Percentiles rank a stretch among this genome's conserved stretches.
phyloP scores from a whole-genome alignment of 371 early-diverging fungal species.

The Parasitella parasitica region DNA sequence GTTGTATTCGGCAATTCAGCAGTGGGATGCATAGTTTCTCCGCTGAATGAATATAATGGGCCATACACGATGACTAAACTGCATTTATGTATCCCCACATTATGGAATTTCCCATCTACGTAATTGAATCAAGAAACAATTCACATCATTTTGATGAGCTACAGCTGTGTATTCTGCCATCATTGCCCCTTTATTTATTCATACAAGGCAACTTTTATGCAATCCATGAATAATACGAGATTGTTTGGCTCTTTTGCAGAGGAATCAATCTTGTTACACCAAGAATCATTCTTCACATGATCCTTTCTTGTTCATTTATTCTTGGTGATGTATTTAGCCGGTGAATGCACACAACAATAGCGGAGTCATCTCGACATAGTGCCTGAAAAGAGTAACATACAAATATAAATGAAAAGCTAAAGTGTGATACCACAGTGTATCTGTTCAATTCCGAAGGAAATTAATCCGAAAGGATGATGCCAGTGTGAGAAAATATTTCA shows the following conservation, averaged over 20 bases:
- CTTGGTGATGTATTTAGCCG: background rate
- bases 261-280: background rate
- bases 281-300: background rate
- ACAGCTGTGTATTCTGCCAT: background rate
- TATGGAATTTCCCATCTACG: background rate
- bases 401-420: background rate
- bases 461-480: background rate
- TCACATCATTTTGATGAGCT: background rate
- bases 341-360: background rate
- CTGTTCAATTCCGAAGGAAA: background rate
- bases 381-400: background rate
- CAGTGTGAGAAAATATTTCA: background rate
- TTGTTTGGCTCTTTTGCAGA: background rate
- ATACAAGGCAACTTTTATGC: background rate
- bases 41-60: background rate
- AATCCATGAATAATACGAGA: background rate
- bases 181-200: background rate
- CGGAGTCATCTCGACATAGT: background rate
- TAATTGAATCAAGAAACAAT: background rate
- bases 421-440: background rate
- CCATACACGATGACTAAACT: conserved; percentile 6
- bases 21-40: background rate
- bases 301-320: background rate
- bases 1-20: background rate
- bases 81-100: background rate